Evolutionary conservation across 169 alveolate genomes (phyloP).

Genomic region (Eimeria tenella): DNA sequence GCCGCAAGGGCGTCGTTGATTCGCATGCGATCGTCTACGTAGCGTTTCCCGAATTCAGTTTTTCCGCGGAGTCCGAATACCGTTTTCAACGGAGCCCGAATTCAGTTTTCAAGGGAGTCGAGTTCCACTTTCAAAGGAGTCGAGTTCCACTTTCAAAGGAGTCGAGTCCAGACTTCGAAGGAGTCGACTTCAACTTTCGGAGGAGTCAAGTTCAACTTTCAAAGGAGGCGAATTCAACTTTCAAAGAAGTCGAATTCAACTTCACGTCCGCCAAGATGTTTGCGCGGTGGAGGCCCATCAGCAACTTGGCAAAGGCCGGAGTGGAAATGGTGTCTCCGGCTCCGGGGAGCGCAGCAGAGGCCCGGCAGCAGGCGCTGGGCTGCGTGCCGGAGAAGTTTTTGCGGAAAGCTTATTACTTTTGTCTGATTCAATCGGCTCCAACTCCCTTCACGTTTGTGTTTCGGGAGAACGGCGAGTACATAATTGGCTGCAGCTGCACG

Average conservation of each 20-base stretch:
- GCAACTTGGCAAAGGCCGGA: not conserved
- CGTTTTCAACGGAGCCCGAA: too few species aligned
- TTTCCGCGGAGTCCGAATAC: not conserved
- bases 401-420: constrained; percentile 33
- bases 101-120: too few species aligned
- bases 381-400: not conserved
- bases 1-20: not conserved
- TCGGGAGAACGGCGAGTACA: constrained; percentile 28
- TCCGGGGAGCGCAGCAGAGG: not conserved
- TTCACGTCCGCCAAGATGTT: constrained; percentile 13
- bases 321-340: constrained; percentile 27
- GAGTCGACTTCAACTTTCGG: too few species aligned
- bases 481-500: constrained; percentile 36
- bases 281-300: constrained; percentile 20
- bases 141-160: too few species aligned
- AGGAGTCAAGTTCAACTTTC: too few species aligned
- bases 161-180: too few species aligned
- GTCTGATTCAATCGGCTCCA: constrained; percentile 30
- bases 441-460: constrained; percentile 9
- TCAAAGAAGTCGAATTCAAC: not conserved
- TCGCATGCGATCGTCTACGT: constrained; percentile 20
- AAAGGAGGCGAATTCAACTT: too few species aligned
- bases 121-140: too few species aligned
- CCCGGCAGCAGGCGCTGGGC: not conserved
- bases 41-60: not conserved